phyloP scores from a whole-genome alignment of 495 filamentous ascomycete species.

The Hypoxylon subgilvum region DNA sequence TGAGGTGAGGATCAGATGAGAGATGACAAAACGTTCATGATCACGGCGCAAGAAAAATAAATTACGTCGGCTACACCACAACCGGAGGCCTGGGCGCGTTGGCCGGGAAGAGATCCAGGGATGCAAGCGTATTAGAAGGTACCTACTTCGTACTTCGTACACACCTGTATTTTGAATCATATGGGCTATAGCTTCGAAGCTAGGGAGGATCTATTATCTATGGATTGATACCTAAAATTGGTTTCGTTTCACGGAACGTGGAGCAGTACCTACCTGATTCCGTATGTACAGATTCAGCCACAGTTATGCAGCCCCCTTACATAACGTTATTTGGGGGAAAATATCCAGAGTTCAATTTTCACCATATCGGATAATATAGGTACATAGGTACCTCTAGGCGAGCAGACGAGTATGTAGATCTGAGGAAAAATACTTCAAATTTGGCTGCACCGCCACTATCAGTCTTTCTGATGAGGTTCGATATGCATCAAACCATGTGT shows the following conservation, averaged over 20 bases:
- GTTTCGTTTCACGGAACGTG: no score
- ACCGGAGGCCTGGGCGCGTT: conserved; percentile 22
- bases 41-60: conserved; percentile 8
- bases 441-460: no score
- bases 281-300: conserved; percentile 2
- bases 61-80: conserved; percentile 18
- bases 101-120: conserved; percentile 22
- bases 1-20: conserved; percentile 3
- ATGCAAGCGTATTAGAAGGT: conserved; percentile 4
- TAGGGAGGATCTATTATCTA: conserved; percentile 11
- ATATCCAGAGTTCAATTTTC: no score
- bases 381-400: no score
- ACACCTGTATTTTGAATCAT: no score
- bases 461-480: no score
- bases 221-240: conserved; percentile 4
- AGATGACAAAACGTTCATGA: not conserved
- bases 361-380: no score
- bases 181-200: conserved; percentile 22
- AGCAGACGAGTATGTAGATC: no score
- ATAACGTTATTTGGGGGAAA: no score
- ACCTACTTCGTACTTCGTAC: no score
- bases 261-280: not conserved
- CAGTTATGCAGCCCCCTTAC: not conserved
- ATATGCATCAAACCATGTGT: not conserved
- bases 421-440: no score